A percentile compares a stretch with the other conserved stretches of the same genome.
phyloP scores from a whole-genome alignment of 306 rosid genomes.

The Comarum palustre region DNA sequence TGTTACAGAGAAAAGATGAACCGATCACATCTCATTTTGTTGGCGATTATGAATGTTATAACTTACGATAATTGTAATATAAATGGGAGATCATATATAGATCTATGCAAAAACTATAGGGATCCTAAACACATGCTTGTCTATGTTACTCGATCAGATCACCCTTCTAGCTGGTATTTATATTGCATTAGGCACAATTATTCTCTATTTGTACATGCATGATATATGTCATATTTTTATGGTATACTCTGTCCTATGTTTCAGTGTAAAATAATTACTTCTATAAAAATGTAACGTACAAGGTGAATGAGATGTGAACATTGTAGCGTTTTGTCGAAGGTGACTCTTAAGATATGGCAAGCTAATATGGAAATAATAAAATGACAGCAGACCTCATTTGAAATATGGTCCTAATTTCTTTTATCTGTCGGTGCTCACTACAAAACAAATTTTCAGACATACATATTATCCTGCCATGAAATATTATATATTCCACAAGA shows the following conservation, averaged over 20 bases:
- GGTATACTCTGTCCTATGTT: neutral
- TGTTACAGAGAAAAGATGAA: too few species aligned
- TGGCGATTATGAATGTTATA: too few species aligned
- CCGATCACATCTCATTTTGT: too few species aligned
- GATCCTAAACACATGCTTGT: conserved; percentile 6
- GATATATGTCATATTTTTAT: neutral
- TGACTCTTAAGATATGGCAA: neutral
- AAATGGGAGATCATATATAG: neutral
- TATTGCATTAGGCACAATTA: neutral
- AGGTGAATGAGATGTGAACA: neutral
- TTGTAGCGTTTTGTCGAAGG: neutral
- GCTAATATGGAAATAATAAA: conserved; percentile 6
- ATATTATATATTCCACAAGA: neutral
- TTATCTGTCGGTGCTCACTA: conserved; percentile 59
- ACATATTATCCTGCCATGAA: conserved; percentile 17
- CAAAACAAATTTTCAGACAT: conserved; percentile 25
- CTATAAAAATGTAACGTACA: neutral
- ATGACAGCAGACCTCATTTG: conserved; percentile 20
- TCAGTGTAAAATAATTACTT: neutral
- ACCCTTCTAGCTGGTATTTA: neutral
- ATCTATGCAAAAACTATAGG: conserved; percentile 1
- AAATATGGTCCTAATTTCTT: conserved; percentile 20
- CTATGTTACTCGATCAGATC: neutral
- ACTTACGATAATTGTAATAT: too few species aligned
- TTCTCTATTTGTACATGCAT: neutral